A percentile compares a stretch with the other conserved stretches of the same genome.
Evolutionary conservation across 2,329 filamentous ascomycete species (phyloP).

Genomic region (Calycina herbarum): DNA sequence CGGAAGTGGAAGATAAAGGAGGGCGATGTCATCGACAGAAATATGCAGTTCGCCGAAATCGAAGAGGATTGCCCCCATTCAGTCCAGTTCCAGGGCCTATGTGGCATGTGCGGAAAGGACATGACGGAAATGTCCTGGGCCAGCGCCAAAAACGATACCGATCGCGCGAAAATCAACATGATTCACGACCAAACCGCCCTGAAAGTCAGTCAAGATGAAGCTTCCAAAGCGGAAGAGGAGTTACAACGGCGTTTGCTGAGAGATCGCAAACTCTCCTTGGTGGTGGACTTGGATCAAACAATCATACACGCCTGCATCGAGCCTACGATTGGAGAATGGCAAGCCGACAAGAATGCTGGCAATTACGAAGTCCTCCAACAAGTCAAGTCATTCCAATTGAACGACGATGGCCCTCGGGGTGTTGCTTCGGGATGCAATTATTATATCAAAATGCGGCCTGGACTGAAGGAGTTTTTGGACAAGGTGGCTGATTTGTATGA

Average conservation of each 20-base stretch:
- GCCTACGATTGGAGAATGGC: conserved; percentile 94
- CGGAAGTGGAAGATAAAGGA: conserved; percentile 73
- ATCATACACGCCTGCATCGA: conserved; percentile 98
- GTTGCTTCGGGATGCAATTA: conserved; percentile 79
- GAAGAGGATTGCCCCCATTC: conserved; percentile 91
- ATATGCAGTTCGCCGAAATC: conserved; percentile 67
- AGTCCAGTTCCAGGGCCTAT: conserved; percentile 87
- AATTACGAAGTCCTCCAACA: conserved; percentile 91
- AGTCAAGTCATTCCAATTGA: conserved; percentile 82
- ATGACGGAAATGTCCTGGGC: conserved; percentile 92
- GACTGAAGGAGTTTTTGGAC: conserved; percentile 76
- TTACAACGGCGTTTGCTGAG: conserved; percentile 79
- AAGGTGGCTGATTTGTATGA: conserved; percentile 81
- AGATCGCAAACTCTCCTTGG: conserved; percentile 82
- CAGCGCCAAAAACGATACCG: conserved; percentile 73
- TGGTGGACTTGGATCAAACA: conserved; percentile 96
- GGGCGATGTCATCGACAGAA: conserved; percentile 61
- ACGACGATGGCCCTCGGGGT: conserved; percentile 77
- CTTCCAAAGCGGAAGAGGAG: conserved; percentile 79
- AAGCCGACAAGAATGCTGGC: conserved; percentile 81
- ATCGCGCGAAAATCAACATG: conserved; percentile 91
- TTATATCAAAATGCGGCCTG: conserved; percentile 96
- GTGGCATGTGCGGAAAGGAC: conserved; percentile 89
- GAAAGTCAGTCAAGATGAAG: conserved; percentile 80
- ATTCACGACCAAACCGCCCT: conserved; percentile 87